Evolutionary conservation across 768 basidiomycete genomes (phyloP).

Genomic region (Paxillus involutus): DNA sequence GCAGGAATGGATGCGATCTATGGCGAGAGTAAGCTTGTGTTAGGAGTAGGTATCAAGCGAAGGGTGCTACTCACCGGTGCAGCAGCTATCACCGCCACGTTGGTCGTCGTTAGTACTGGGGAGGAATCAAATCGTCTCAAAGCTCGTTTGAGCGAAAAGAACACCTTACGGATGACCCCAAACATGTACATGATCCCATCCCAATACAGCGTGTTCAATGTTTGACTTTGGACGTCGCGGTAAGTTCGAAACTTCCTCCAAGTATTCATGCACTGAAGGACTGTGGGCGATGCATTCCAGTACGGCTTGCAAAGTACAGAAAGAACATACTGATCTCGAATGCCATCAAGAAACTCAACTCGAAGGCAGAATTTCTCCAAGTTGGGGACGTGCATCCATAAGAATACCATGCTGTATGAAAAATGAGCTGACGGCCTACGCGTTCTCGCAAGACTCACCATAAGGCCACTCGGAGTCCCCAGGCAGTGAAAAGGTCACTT

Average conservation of each 20-base stretch:
- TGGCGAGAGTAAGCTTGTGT: neutral
- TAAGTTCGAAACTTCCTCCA: conserved; percentile 26
- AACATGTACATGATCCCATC: conserved; percentile 29
- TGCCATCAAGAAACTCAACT: conserved; percentile 15
- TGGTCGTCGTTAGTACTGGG: conserved; percentile 14
- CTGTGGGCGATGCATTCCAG: conserved; percentile 3
- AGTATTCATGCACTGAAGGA: conserved; percentile 23
- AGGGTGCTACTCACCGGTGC: conserved; percentile 17
- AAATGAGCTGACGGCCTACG: neutral
- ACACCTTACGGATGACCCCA: conserved; percentile 17
- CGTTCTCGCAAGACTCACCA: conserved; percentile 14
- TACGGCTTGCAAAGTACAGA: neutral
- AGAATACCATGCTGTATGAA: conserved; percentile 16
- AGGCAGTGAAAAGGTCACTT: conserved; percentile 10
- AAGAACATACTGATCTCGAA: conserved; percentile 22
- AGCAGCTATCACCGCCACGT: conserved; percentile 14
- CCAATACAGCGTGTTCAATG: conserved; percentile 25
- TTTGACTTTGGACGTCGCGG: conserved; percentile 13
- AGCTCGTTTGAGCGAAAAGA: neutral
- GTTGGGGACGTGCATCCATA: conserved; percentile 15
- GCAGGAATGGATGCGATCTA: conserved; percentile 15
- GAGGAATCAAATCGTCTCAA: neutral
- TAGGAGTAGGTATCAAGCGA: neutral
- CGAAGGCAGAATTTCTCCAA: conserved; percentile 12
- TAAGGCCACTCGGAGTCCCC: conserved; percentile 17